Base-by-base conservation (phyloP, 177 flowering plant genomes). In the Telopea speciosissima region DNA sequence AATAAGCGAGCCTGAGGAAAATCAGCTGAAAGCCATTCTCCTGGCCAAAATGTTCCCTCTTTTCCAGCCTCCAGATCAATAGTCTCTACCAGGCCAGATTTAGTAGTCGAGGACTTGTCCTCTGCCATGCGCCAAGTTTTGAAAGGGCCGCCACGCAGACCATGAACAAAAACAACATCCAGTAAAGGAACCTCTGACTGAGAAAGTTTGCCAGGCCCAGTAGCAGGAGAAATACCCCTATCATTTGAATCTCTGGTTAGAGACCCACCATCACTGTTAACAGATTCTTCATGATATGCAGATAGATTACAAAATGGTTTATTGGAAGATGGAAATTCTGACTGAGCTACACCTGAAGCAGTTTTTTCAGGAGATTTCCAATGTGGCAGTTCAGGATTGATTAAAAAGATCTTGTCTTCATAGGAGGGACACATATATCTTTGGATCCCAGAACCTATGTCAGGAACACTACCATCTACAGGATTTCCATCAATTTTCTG, bases 51-150 rank as follows among this genome's bases (percentile, higher is more conserved):
- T 58, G 99, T 88, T 45, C 97, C 99, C 73, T 83, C 81, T 82
- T 85, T 90, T 72, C 99, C 99, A 25, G 98, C 97, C 75, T 96
- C 99, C 82, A 90, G 85, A 80, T 93, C 99, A 78, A 96, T 96
- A 81, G 89, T 93, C 87, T 96, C 99, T 25, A 96, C 95, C 72
- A 96, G 84, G 63, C 97, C 96, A 81, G 96, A 89, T 76, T 90
- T 89, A 49, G 80, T 79, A 54, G 97, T 93, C 26, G 98, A 93
- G 42, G 84, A 81, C 77, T 96, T 93, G 83, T 90, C 83, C 36
- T 96, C 98, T 40, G 97, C 70, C 74, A 96, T 81, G 69, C 99
- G 91, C 99, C 99, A 96, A 59, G 92, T 85, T 79, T 88, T 96
- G 67, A 83, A 96, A 69, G 99, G 97, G 24, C 99, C 99, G 26